phyloP scores from a whole-genome alignment of 1,284 basidiomycete genomes.

The Clitocybe nebularis region DNA sequence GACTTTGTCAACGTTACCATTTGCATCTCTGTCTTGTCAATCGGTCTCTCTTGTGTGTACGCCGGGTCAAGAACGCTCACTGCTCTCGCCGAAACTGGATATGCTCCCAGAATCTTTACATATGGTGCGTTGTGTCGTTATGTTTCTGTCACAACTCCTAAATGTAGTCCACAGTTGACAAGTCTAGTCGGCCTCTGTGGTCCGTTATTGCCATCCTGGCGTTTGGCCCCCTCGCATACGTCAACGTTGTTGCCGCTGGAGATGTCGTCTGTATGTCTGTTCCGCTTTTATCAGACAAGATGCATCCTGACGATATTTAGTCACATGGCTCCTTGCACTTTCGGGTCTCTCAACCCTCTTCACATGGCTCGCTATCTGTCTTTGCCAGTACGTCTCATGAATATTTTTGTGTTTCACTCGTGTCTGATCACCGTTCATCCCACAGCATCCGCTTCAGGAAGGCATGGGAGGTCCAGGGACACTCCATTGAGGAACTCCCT shows the following conservation, averaged over 20 bases:
- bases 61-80: slow-evolving; percentile 64
- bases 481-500: slow-evolving; percentile 40
- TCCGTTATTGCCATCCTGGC: slow-evolving; percentile 32
- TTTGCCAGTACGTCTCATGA: slow-evolving; percentile 35
- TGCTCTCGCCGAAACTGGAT: slow-evolving; percentile 63
- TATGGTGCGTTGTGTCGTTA: slow-evolving; percentile 27
- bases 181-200: slow-evolving; percentile 38
- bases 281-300: neutral
- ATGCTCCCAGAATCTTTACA: slow-evolving; percentile 58
- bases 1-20: slow-evolving; percentile 69
- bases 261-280: slow-evolving; percentile 32
- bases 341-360: slow-evolving; percentile 42
- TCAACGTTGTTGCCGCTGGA: slow-evolving; percentile 31
- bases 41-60: slow-evolving; percentile 67
- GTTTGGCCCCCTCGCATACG: slow-evolving; percentile 36
- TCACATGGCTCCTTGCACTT: slow-evolving; percentile 38
- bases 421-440: neutral
- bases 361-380: slow-evolving; percentile 39
- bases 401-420: neutral
- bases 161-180: slow-evolving; percentile 30
- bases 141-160: too few species aligned
- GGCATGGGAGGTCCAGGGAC: slow-evolving; percentile 39
- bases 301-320: slow-evolving; percentile 18
- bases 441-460: slow-evolving; percentile 38
- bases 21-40: slow-evolving; percentile 67